A percentile compares a stretch with the other conserved stretches of the same genome.
These are phyloP conservation scores for Babesia caballi DNA, from an alignment of 169 alveolate species.

Conservation along the genomic window DNA sequence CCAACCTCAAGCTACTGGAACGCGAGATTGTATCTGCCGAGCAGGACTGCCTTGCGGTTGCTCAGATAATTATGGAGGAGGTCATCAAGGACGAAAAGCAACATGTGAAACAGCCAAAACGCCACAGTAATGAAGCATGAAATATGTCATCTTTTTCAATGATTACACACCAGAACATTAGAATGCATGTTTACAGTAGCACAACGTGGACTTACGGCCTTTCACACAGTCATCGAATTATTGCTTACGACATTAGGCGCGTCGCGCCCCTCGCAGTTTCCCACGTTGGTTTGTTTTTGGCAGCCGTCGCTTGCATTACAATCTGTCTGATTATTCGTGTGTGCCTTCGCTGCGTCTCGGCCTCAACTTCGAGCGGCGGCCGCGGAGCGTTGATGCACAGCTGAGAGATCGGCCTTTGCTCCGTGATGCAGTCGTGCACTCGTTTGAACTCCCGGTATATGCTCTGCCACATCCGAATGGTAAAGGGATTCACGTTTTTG, in stretches of 20 bases:
- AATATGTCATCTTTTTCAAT: too few relatives aligned
- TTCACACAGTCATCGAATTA: too few relatives aligned
- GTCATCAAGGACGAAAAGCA: slow-evolving; percentile 1
- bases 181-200: too few relatives aligned
- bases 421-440: slow-evolving; percentile 18
- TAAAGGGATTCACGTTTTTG: slow-evolving; percentile 65
- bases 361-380: slow-evolving; percentile 21
- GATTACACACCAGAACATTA: too few relatives aligned
- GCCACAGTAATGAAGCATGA: too few relatives aligned
- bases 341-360: slow-evolving; percentile 6
- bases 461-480: slow-evolving; percentile 61
- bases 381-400: neutral
- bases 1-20: slow-evolving; percentile 17
- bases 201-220: too few relatives aligned
- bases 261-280: too few relatives aligned
- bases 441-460: slow-evolving; percentile 56
- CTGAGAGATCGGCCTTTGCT: slow-evolving; percentile 25
- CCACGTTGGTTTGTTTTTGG: neutral
- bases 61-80: slow-evolving; percentile 23
- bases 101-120: too few relatives aligned
- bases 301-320: neutral
- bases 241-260: too few relatives aligned
- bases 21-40: slow-evolving; percentile 50
- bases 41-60: slow-evolving; percentile 55
- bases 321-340: slow-evolving; percentile 5